Conservation (phyloP, 495 filamentous ascomycete genomes). For the Neurospora sp. region DNA sequence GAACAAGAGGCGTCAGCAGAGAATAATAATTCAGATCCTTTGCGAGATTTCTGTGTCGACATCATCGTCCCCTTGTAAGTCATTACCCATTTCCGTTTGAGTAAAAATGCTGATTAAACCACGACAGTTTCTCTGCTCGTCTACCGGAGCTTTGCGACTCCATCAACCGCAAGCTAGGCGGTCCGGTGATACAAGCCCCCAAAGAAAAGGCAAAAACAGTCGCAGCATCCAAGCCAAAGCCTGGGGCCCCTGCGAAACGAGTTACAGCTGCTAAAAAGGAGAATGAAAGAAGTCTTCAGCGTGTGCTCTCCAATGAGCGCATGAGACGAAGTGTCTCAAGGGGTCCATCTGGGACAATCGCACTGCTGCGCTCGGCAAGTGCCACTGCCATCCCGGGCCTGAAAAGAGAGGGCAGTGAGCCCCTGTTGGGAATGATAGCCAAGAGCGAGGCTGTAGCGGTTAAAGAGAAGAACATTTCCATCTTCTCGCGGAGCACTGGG, state of each 20-base stretch:
- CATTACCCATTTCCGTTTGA: background rate
- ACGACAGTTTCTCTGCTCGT: conserved; percentile 59
- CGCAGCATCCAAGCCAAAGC: conserved; percentile 25
- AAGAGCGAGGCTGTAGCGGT: conserved; percentile 27
- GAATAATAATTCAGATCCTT: conserved; percentile 25
- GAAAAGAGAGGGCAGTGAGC: conserved; percentile 57
- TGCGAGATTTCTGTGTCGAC: conserved; percentile 74
- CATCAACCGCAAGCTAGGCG: conserved; percentile 81
- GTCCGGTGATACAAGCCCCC: conserved; percentile 51
- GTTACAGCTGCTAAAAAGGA: conserved; percentile 39
- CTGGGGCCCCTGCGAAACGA: conserved; percentile 49
- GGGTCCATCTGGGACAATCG: conserved; percentile 40
- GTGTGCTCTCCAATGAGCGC: conserved; percentile 62
- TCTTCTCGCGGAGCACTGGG: conserved; percentile 15
- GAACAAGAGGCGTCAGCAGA: conserved; percentile 20
- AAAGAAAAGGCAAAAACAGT: conserved; percentile 40
- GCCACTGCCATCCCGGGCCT: conserved; percentile 44
- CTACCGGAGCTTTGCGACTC: conserved; percentile 69
- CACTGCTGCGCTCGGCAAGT: conserved; percentile 62
- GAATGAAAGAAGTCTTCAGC: conserved; percentile 51
- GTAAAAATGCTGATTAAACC: conserved; percentile 8
- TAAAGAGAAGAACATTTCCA: conserved; percentile 23
- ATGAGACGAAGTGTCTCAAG: conserved; percentile 41
- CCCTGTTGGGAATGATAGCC: conserved; percentile 42
- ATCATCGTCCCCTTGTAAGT: conserved; percentile 85